Base-by-base conservation (phyloP, 257 asterid genomes). In the Ilex aquifolium region DNA sequence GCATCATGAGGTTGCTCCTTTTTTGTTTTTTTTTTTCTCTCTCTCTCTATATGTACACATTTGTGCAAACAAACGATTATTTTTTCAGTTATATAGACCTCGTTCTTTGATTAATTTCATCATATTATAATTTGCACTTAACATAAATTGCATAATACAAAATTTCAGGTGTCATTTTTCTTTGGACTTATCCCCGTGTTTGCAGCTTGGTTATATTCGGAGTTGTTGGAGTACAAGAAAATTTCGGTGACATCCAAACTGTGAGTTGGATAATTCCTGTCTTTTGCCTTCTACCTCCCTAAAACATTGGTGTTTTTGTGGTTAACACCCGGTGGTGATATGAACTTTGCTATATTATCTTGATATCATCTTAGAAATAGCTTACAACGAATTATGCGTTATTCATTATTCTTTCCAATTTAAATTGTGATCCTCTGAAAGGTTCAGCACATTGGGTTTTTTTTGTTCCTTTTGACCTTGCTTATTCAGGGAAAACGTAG, bases 191-290 rank as follows among this genome's bases (percentile, higher is more conserved):
- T 85, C 12, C 87, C 96, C 0, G 51, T 88, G 17, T 77, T 83
- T 70, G 95, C 83, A 40, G 95, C 91, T 62, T 91, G 96, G 98
- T 55, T 88, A 32, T 88, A 75, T 73, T 74, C 96, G 10, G 96
- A 88, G 72, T 84, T 77, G 70, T 69, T 91, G 85, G 95, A 88
- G 78, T 76, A 67, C 78, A 70, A 77, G 79, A 88, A 82, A 62
- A 74, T 62, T 60, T 69, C 76, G 2, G 65, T 79, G 12, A 48
- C 74, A 21, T 44, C 76, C 44, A 82, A 82, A 76, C 68, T 49
- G 86, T 84, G 69, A 77, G 83, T 62, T 10, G 14, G 49, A 46
- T 9, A 65, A 64, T 67, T 31, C 61, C 59, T 70, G 54, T 49
- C 54, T 49, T 15, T 11, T 4, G 8, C 42, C 8, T 4, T 4